Evolutionary conservation across 768 basidiomycete genomes (phyloP).

Genomic region (Hygrophoropsis aurantiaca): DNA sequence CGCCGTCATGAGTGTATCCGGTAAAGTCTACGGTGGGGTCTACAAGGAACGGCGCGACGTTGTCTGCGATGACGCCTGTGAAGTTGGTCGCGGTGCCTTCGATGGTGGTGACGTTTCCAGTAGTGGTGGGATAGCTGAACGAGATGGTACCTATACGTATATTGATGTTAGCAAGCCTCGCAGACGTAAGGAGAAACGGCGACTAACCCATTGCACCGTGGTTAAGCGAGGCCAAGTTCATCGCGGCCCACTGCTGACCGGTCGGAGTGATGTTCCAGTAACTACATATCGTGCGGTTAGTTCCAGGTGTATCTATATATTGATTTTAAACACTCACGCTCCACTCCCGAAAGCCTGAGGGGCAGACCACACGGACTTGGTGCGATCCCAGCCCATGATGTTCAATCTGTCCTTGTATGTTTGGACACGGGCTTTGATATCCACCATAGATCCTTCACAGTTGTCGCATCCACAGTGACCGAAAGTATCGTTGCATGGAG

Average conservation of each 20-base stretch:
- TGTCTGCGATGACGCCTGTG: not conserved
- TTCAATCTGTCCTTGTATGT: conserved; percentile 58
- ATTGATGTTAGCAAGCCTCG: not conserved
- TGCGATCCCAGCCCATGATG: conserved; percentile 62
- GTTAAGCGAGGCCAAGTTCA: conserved; percentile 22
- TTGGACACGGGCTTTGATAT: conserved; percentile 66
- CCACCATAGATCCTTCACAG: conserved; percentile 63
- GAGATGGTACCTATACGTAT: conserved; percentile 25
- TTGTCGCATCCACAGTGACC: conserved; percentile 76
- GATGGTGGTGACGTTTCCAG: conserved; percentile 20
- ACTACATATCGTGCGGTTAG: conserved; percentile 7
- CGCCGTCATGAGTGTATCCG: conserved; percentile 14
- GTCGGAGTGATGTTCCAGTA: conserved; percentile 30
- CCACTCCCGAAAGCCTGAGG: conserved; percentile 73
- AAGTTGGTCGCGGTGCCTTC: conserved; percentile 15
- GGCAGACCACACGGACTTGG: conserved; percentile 73
- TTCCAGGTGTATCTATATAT: not conserved
- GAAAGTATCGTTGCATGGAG: conserved; percentile 59
- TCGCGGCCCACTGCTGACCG: conserved; percentile 24
- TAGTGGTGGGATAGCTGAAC: conserved; percentile 24
- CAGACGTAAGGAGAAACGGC: not conserved
- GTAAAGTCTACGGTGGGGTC: conserved; percentile 5
- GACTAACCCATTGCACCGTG: conserved; percentile 24
- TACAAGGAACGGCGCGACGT: conserved; percentile 22
- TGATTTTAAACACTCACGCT: conserved; percentile 19